Base-by-base conservation (phyloP, 208 protist species). In the Acanthamoeba sp. region DNA sequence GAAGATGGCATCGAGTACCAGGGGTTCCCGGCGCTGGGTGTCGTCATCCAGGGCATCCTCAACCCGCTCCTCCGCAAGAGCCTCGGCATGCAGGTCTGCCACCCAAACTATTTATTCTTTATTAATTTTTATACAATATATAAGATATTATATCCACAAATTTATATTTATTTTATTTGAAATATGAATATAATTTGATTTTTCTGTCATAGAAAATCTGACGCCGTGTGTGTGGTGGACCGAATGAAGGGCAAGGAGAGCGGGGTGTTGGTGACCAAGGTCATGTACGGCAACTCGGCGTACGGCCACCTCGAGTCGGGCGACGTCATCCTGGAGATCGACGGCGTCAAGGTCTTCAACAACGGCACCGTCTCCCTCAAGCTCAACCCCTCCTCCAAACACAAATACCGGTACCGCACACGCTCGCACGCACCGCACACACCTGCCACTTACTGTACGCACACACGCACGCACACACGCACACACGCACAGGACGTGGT, bases 241-340 rank as follows among this genome's bases (percentile, higher is more conserved):
- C 16, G 22, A 10, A 29, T 29, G 14, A 20, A 71, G 22, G 42
- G 73, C 4, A 57, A 71, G n/a, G 29, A 40, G 0, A 73, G 29
- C n/a, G 94, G 94, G 38, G 73, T 95, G 27, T 64, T 94, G 34
- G 89, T 95, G n/a, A 66, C 57, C 24, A 69, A 93, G 34, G 89
- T 94, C 18, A 45, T 69, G 34, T 93, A 80, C 36, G 48, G n/a
- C 48, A 88, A 85, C 57, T 42, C 88, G 42, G 87, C 87, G 24
- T 55, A 50, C n/a, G 57, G 36, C 12, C 20, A 55, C 20, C 55
- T 95, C 24, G 88, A 55, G 22, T 24, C 34, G 24, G 89, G 73
- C 38, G 94, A 95, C 89, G 94, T 95, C 18, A 38, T 95, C 14
- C 57, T 95, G 38, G 64, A 64, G 73, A 48, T 95, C 45, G 73